Percentiles rank a stretch among this genome's conserved stretches.
Evolutionary conservation across 2,329 filamentous ascomycete species (phyloP).

Genomic region (Pseudogymnoascus destructans): DNA sequence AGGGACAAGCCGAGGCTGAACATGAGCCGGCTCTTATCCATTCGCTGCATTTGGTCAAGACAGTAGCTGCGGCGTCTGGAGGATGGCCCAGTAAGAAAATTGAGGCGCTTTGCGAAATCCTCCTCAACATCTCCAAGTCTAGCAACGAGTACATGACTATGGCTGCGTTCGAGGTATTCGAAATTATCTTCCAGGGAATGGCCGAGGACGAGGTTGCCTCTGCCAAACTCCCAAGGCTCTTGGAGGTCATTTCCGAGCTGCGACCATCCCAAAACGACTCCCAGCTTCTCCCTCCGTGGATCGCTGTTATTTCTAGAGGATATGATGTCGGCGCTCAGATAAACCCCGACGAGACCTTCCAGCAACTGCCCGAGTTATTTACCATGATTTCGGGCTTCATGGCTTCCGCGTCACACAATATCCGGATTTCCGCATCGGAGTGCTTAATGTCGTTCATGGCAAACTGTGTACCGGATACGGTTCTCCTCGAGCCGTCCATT

Average conservation of each 20-base stretch:
- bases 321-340: slow-evolving; percentile 89
- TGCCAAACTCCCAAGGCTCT: slow-evolving; percentile 72
- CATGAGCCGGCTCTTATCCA: slow-evolving; percentile 83
- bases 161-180: slow-evolving; percentile 92
- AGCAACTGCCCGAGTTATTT: slow-evolving; percentile 78
- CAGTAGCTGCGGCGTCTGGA: slow-evolving; percentile 70
- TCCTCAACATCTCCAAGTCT: slow-evolving; percentile 77
- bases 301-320: slow-evolving; percentile 84
- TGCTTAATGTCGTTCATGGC: slow-evolving; percentile 86
- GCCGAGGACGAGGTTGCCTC: slow-evolving; percentile 73
- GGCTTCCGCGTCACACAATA: slow-evolving; percentile 78
- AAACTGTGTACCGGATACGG: slow-evolving; percentile 73
- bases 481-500: slow-evolving; percentile 77
- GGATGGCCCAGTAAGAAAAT: slow-evolving; percentile 97
- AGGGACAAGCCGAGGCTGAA: slow-evolving; percentile 39
- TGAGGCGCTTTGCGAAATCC: slow-evolving; percentile 75
- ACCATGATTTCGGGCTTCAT: slow-evolving; percentile 68
- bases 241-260: slow-evolving; percentile 85
- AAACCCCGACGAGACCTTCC: slow-evolving; percentile 80
- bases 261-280: slow-evolving; percentile 88
- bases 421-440: slow-evolving; percentile 86
- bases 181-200: slow-evolving; percentile 91
- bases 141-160: slow-evolving; percentile 95
- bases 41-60: slow-evolving; percentile 82
- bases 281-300: slow-evolving; percentile 89